Evolutionary conservation across 306 rosid genomes (phyloP).

Genomic region (Quercus cerris): DNA sequence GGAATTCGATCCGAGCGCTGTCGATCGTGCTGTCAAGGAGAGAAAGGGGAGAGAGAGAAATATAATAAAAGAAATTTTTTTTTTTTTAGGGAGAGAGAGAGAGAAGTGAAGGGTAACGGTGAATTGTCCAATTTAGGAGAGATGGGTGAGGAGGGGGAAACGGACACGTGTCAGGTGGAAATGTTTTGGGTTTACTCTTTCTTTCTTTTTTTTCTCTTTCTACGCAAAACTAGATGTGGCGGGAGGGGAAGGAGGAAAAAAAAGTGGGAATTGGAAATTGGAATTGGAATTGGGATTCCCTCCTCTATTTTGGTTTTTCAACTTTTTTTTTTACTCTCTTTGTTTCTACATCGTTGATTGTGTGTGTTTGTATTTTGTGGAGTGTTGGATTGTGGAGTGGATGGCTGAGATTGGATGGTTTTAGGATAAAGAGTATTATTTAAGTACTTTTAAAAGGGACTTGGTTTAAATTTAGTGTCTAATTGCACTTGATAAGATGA

Average conservation of each 20-base stretch:
- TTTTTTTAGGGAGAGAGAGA: background rate
- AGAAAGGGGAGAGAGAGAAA: constrained; percentile 5
- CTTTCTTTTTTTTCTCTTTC: constrained; percentile 7
- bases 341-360: no score
- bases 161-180: constrained; percentile 48
- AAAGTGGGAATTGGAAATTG: background rate
- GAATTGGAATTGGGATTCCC: no score
- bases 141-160: constrained; percentile 12
- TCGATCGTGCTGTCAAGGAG: constrained; percentile 57
- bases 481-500: no score
- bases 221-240: constrained; percentile 43
- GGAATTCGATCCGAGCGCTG: constrained; percentile 55
- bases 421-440: no score
- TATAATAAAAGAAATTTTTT: background rate
- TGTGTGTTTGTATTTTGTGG: no score
- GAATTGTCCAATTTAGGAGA: constrained; percentile 33
- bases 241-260: constrained; percentile 27
- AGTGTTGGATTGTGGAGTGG: no score
- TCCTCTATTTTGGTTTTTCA: no score
- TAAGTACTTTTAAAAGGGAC: no score
- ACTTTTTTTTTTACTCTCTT: no score
- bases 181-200: background rate
- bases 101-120: constrained; percentile 18
- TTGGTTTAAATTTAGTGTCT: rapidly evolving
- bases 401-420: no score